Conservation (phyloP, 306 rosid genomes). For the Macrotyloma uniflorum region DNA sequence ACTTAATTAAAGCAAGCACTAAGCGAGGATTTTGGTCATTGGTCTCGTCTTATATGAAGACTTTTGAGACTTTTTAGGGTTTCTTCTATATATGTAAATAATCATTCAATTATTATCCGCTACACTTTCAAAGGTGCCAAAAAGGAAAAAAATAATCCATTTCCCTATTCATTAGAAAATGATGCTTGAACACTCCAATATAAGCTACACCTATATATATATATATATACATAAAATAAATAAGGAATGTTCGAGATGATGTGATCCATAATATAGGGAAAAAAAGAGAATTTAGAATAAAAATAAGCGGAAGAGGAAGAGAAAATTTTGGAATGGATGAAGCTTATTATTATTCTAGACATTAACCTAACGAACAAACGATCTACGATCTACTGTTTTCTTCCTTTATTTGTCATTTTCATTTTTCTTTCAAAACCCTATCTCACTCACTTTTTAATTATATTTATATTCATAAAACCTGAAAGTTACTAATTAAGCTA, state of each 20-base stretch:
- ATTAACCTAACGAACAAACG: slow-evolving; percentile 8
- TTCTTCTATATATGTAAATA: slow-evolving; percentile 1
- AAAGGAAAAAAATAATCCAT: not conserved
- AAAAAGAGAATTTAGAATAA: not conserved
- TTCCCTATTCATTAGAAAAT: not conserved
- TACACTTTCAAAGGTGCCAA: not conserved
- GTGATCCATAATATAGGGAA: not conserved
- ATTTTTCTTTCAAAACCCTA: slow-evolving; percentile 29
- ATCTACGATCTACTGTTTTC: not conserved
- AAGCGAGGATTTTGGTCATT: slow-evolving; percentile 41
- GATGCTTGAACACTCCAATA: not conserved
- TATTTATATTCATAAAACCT: not conserved
- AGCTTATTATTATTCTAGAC: not conserved
- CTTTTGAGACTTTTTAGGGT: slow-evolving; percentile 48
- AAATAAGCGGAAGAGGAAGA: not conserved
- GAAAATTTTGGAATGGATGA: not conserved
- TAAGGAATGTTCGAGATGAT: not conserved
- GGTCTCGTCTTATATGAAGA: slow-evolving; percentile 17
- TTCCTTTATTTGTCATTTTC: not conserved
- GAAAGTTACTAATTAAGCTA: not conserved
- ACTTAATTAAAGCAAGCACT: slow-evolving; percentile 34
- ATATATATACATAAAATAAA: too few species aligned
- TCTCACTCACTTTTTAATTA: not conserved
- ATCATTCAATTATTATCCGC: slow-evolving; percentile 8
- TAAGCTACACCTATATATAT: not conserved